Percentiles rank a stretch among this genome's conserved stretches.
Conservation (phyloP, 805 yeast genomes). For the Yarrowia alimentaria region DNA sequence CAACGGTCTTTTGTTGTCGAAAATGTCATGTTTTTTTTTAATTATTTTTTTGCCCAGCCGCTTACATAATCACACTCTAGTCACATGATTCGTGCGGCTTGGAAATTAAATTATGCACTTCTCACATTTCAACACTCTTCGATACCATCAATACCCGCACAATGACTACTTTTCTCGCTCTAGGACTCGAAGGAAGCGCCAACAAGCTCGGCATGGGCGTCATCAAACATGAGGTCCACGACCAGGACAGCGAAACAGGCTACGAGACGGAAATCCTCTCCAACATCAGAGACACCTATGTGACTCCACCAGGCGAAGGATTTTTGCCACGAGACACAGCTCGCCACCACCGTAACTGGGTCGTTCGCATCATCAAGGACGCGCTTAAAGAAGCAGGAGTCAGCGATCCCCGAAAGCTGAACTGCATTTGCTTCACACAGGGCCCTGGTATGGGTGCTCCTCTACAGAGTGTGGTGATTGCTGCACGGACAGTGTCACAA, state of each 20-base stretch:
- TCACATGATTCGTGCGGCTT: too few relatives aligned
- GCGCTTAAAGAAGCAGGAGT: slow-evolving; percentile 67
- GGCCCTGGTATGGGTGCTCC: slow-evolving; percentile 99
- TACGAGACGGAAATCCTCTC: slow-evolving; percentile 75
- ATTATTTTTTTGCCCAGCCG: background rate
- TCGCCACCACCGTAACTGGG: slow-evolving; percentile 94
- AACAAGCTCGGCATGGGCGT: slow-evolving; percentile 95
- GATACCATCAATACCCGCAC: background rate
- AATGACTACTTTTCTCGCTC: slow-evolving; percentile 16
- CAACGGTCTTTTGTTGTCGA: too few relatives aligned
- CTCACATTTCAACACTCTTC: background rate
- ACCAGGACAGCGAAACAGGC: slow-evolving; percentile 33
- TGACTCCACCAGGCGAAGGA: slow-evolving; percentile 98
- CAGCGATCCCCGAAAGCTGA: slow-evolving; percentile 53
- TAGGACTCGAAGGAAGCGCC: slow-evolving; percentile 97
- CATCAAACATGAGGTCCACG: slow-evolving; percentile 55
- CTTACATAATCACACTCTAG: too few relatives aligned
- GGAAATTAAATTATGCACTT: too few relatives aligned
- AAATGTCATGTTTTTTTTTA: too few relatives aligned
- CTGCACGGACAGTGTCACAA: slow-evolving; percentile 81
- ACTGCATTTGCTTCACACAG: slow-evolving; percentile 82
- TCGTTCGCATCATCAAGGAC: slow-evolving; percentile 65
- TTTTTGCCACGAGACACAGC: slow-evolving; percentile 96
- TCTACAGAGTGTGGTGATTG: slow-evolving; percentile 83
- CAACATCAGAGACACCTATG: slow-evolving; percentile 92